Conservation (phyloP, 441 rosid genomes). For the Pelargonium cotyledonis region DNA sequence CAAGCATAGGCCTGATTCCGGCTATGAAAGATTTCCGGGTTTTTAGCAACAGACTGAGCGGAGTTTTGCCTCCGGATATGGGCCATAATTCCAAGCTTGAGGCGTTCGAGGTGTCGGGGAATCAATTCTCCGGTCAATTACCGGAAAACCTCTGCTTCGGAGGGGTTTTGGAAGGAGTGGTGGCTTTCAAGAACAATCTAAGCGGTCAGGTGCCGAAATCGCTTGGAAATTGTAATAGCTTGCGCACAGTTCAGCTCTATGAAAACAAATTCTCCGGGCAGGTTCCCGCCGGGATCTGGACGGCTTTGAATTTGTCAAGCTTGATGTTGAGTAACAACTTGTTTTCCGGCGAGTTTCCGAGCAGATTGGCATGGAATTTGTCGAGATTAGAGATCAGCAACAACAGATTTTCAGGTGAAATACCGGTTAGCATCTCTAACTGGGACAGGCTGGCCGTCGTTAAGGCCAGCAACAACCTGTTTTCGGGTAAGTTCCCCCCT, state of each 20-base stretch:
- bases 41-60: slow-evolving; percentile 52
- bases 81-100: slow-evolving; percentile 58
- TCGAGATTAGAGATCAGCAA: slow-evolving; percentile 59
- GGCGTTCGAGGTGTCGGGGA: slow-evolving; percentile 49
- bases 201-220: slow-evolving; percentile 58
- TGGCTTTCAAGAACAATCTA: slow-evolving; percentile 54
- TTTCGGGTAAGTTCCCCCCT: slow-evolving; percentile 54
- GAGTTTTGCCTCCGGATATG: slow-evolving; percentile 55
- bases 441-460: slow-evolving; percentile 53
- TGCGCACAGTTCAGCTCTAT: slow-evolving; percentile 53
- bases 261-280: slow-evolving; percentile 66
- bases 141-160: slow-evolving; percentile 64
- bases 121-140: slow-evolving; percentile 56
- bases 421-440: slow-evolving; percentile 43
- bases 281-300: slow-evolving; percentile 66
- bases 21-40: slow-evolving; percentile 28
- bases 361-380: slow-evolving; percentile 48
- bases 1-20: slow-evolving; percentile 48
- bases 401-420: slow-evolving; percentile 66
- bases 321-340: slow-evolving; percentile 53
- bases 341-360: slow-evolving; percentile 65
- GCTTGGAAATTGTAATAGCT: slow-evolving; percentile 49
- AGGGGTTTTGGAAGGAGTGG: slow-evolving; percentile 49
- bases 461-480: slow-evolving; percentile 54
- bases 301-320: slow-evolving; percentile 40